Evolutionary conservation across 2,329 filamentous ascomycete species (phyloP).

Genomic region (Pyricularia sp.): DNA sequence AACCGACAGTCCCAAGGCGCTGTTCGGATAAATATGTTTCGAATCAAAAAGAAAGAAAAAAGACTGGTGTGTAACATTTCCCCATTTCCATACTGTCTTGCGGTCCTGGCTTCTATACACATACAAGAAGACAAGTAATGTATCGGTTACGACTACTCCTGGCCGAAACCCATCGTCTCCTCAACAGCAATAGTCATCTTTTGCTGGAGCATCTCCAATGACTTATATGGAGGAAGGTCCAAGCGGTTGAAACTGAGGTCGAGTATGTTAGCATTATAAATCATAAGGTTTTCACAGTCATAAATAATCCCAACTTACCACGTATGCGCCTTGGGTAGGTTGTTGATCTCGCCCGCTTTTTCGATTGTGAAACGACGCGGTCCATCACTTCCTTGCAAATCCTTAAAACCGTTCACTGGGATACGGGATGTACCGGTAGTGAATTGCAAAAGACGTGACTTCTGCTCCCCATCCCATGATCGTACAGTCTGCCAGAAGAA

Average conservation of each 20-base stretch:
- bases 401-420: conserved; percentile 98
- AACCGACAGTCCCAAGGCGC: neutral
- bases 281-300: neutral
- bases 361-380: conserved; percentile 95
- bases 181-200: conserved; percentile 96
- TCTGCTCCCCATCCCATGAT: conserved; percentile 96
- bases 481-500: conserved; percentile 98
- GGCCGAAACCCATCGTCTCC: conserved; percentile 96
- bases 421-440: conserved; percentile 96
- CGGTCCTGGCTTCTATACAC: neutral
- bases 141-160: conserved; percentile 51
- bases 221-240: conserved; percentile 88
- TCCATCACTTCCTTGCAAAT: conserved; percentile 92
- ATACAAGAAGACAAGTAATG: neutral
- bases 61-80: neutral
- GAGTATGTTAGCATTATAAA: neutral
- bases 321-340: conserved; percentile 92
- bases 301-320: conserved; percentile 53
- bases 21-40: neutral
- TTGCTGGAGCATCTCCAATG: conserved; percentile 66
- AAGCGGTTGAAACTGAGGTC: conserved; percentile 78
- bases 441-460: conserved; percentile 90
- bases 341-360: conserved; percentile 82
- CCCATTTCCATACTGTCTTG: neutral
- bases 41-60: neutral